These are phyloP conservation scores for Pseudocercospora musae DNA, from an alignment of 2,329 filamentous ascomycete species.

Conservation along the genomic window DNA sequence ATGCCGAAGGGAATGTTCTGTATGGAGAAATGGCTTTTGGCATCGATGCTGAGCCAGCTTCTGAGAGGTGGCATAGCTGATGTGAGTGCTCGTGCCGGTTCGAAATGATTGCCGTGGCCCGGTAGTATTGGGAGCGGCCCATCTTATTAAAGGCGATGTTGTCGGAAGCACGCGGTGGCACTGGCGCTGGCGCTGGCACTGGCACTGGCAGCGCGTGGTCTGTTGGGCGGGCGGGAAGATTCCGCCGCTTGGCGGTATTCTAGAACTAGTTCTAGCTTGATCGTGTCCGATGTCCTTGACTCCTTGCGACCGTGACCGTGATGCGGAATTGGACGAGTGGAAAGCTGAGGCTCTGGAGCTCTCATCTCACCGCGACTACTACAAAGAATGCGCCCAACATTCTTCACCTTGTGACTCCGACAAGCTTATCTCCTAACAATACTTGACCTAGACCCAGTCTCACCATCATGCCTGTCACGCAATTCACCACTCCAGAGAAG, in stretches of 20 bases:
- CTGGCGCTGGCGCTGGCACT: too few relatives aligned
- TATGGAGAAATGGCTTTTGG: slow-evolving; percentile 66
- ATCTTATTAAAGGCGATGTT: background rate
- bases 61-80: slow-evolving; percentile 34
- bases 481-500: slow-evolving; percentile 61
- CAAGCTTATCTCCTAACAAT: background rate
- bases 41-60: slow-evolving; percentile 61
- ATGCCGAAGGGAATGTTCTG: slow-evolving; percentile 82
- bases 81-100: background rate
- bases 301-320: too few relatives aligned
- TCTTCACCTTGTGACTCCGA: background rate
- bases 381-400: background rate
- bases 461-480: slow-evolving; percentile 64
- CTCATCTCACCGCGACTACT: background rate
- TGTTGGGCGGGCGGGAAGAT: background rate
- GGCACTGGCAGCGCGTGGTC: too few relatives aligned
- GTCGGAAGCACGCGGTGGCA: background rate
- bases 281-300: too few relatives aligned
- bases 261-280: too few relatives aligned
- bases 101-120: background rate
- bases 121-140: background rate
- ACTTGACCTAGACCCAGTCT: background rate
- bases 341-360: background rate
- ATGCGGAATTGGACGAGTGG: background rate
- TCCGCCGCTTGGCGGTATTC: background rate